Conservation (phyloP, 2,329 filamentous ascomycete species). For the Calonectria fujianensis region DNA sequence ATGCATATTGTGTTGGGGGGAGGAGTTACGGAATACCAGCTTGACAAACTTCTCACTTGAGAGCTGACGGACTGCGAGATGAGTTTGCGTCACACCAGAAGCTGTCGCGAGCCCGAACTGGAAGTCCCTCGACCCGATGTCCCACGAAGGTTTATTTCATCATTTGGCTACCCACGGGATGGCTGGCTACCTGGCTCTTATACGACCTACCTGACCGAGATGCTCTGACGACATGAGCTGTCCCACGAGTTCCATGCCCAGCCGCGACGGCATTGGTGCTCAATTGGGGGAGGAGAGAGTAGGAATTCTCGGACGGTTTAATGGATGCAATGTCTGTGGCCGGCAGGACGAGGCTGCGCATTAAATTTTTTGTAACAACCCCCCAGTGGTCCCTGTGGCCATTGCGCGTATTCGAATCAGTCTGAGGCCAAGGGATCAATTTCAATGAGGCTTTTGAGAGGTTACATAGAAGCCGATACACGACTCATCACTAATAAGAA, state of each 20-base stretch:
- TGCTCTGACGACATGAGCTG: conserved; percentile 1
- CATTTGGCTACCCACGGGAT: not conserved
- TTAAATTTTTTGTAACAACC: not conserved
- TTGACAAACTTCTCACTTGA: conserved; percentile 10
- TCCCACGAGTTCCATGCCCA: not conserved
- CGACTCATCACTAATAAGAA: conserved; percentile 16
- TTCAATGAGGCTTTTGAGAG: not conserved
- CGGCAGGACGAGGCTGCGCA: not conserved
- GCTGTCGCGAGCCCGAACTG: conserved; percentile 27
- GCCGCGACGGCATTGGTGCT: not conserved
- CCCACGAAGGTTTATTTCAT: conserved; percentile 22
- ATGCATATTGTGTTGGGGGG: not conserved
- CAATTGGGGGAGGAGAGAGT: not conserved
- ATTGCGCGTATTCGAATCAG: conserved; percentile 2
- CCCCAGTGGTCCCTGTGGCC: not conserved
- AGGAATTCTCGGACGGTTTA: not conserved
- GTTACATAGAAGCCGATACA: conserved; percentile 24
- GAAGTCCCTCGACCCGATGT: conserved; percentile 35
- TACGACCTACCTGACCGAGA: conserved; percentile 5
- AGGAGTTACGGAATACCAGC: conserved; percentile 20
- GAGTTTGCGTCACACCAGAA: conserved; percentile 34
- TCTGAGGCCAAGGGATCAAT: not conserved
- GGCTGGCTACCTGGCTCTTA: not conserved
- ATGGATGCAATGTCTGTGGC: conserved; percentile 1
- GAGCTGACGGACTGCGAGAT: conserved; percentile 7